Conservation (phyloP, 2,329 filamentous ascomycete genomes). For the Biscogniauxia marginata region DNA sequence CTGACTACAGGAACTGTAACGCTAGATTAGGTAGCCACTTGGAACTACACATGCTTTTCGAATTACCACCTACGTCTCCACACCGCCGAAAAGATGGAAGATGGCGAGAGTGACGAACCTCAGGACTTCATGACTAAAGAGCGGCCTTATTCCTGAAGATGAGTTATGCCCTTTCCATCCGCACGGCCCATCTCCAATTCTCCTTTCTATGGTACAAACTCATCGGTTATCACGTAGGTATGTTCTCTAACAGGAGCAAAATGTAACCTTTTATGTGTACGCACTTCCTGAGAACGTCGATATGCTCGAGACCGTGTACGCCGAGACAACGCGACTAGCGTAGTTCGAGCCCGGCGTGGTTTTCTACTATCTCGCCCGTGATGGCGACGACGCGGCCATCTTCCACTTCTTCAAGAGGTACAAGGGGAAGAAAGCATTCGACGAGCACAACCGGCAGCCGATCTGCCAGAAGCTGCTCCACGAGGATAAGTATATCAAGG, state of each 20-base stretch:
- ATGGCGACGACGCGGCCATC: slow-evolving; percentile 27
- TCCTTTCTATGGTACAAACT: too few relatives aligned
- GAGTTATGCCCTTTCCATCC: too few relatives aligned
- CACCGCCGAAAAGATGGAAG: too few relatives aligned
- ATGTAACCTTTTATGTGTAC: slow-evolving; percentile 22
- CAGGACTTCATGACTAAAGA: too few relatives aligned
- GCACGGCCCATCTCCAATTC: too few relatives aligned
- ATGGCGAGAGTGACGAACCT: too few relatives aligned
- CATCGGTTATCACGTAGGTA: not conserved
- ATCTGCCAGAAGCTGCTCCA: slow-evolving; percentile 29
- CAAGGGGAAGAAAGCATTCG: slow-evolving; percentile 27
- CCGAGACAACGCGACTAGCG: slow-evolving; percentile 28
- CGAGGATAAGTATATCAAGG: slow-evolving; percentile 20
- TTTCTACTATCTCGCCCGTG: slow-evolving; percentile 31
- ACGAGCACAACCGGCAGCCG: slow-evolving; percentile 29
- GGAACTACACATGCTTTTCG: too few relatives aligned
- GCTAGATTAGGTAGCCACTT: too few relatives aligned
- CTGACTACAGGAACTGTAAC: too few relatives aligned
- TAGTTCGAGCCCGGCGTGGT: slow-evolving; percentile 28
- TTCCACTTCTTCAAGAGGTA: slow-evolving; percentile 37
- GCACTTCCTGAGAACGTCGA: slow-evolving; percentile 32
- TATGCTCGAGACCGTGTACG: slow-evolving; percentile 32
- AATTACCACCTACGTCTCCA: too few relatives aligned
- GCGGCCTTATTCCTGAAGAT: too few relatives aligned
- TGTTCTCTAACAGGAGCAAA: not conserved